These are phyloP conservation scores for Cairneyella variabilis DNA, from an alignment of 495 filamentous ascomycete species.

Conservation along the genomic window DNA sequence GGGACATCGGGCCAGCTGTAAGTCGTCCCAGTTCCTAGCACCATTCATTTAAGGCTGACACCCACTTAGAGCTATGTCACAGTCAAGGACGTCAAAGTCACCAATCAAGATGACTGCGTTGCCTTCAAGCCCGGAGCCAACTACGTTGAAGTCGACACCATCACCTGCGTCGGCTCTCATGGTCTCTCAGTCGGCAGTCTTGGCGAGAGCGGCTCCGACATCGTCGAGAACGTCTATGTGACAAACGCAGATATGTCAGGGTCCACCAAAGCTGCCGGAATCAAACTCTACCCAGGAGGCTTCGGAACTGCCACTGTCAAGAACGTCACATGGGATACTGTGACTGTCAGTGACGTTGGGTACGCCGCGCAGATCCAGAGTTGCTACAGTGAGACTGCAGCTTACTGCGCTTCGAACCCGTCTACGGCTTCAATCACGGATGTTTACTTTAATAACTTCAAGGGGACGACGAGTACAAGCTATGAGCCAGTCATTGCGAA, in stretches of 20 bases:
- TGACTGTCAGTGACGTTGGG: slow-evolving; percentile 36
- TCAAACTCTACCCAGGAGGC: slow-evolving; percentile 39
- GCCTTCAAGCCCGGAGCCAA: slow-evolving; percentile 57
- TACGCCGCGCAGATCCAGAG: slow-evolving; percentile 48
- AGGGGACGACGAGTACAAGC: slow-evolving; percentile 36
- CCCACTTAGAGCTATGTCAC: slow-evolving; percentile 44
- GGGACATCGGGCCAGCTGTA: slow-evolving; percentile 46
- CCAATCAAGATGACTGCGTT: slow-evolving; percentile 63
- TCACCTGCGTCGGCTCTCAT: slow-evolving; percentile 52
- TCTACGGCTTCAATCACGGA: slow-evolving; percentile 33
- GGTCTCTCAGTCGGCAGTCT: slow-evolving; percentile 65
- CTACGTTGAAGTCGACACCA: slow-evolving; percentile 50
- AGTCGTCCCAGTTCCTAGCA: slow-evolving; percentile 9
- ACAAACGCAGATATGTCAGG: slow-evolving; percentile 36
- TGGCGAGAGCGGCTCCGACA: slow-evolving; percentile 36
- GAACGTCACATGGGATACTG: slow-evolving; percentile 39
- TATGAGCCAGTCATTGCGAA: slow-evolving; percentile 38
- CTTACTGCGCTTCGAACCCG: slow-evolving; percentile 37
- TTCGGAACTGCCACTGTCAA: slow-evolving; percentile 35
- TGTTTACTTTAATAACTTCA: slow-evolving; percentile 35
- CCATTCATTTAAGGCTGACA: slow-evolving; percentile 26
- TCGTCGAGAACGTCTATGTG: slow-evolving; percentile 38
- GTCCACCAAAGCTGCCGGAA: slow-evolving; percentile 41
- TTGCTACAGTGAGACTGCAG: slow-evolving; percentile 39
- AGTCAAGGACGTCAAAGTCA: slow-evolving; percentile 45